A percentile compares a stretch with the other conserved stretches of the same genome.
Evolutionary conservation across 2,329 filamentous ascomycete species (phyloP).

Genomic region (Elsinoe ampelina): DNA sequence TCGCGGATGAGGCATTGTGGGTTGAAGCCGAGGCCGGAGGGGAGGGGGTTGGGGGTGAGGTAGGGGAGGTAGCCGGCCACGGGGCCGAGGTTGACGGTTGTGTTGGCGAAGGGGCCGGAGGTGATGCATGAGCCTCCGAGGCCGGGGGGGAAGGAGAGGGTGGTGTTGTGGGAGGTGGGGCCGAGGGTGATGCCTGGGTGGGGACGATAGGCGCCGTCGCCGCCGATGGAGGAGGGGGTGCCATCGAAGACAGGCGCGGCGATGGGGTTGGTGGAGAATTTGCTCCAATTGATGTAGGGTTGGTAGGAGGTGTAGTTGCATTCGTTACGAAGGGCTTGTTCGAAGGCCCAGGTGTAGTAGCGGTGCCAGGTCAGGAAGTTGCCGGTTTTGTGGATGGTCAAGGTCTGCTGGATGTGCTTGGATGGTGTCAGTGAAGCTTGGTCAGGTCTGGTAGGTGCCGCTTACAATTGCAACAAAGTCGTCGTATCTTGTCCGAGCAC

Average conservation of each 20-base stretch:
- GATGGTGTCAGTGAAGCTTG: neutral
- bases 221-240: slow-evolving; percentile 32
- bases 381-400: slow-evolving; percentile 15
- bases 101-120: slow-evolving; percentile 36
- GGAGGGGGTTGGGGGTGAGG: slow-evolving; percentile 9
- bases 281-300: slow-evolving; percentile 45
- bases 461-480: slow-evolving; percentile 15
- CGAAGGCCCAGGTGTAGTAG: slow-evolving; percentile 32
- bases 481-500: slow-evolving; percentile 16
- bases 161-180: slow-evolving; percentile 16
- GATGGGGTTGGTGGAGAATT: slow-evolving; percentile 31
- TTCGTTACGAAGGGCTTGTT: slow-evolving; percentile 30
- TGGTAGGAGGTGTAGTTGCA: slow-evolving; percentile 33
- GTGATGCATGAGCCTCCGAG: slow-evolving; percentile 45
- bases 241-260: slow-evolving; percentile 47
- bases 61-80: slow-evolving; percentile 10
- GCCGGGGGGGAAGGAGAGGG: slow-evolving; percentile 32
- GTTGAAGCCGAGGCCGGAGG: slow-evolving; percentile 16
- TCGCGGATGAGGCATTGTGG: slow-evolving; percentile 18
- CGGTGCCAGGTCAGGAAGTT: slow-evolving; percentile 33
- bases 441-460: neutral
- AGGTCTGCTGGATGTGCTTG: slow-evolving; percentile 17
- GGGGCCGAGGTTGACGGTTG: slow-evolving; percentile 17
- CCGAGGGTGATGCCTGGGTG: slow-evolving; percentile 12
- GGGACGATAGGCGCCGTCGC: slow-evolving; percentile 14